These are phyloP conservation scores for Calonectria ilicicola DNA, from an alignment of 2,329 filamentous ascomycete species.

Conservation along the genomic window DNA sequence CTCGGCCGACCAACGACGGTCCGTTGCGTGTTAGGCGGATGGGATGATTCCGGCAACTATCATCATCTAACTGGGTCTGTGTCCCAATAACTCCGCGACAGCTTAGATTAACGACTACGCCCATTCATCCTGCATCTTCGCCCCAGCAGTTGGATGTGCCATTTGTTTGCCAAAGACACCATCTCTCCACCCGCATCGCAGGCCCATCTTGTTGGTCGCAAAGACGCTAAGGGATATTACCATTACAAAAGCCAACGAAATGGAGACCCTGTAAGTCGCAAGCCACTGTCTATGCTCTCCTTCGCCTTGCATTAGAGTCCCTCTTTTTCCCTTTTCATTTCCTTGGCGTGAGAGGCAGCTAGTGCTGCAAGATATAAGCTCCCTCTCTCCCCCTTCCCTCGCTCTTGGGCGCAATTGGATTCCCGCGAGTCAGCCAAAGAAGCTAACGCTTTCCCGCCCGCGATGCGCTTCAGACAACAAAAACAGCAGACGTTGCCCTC, in stretches of 20 bases:
- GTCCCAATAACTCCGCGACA: conserved; percentile 2
- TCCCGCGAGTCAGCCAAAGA: neutral
- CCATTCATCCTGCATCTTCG: neutral
- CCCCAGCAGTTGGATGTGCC: neutral
- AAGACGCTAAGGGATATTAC: conserved; percentile 5
- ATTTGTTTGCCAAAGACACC: neutral
- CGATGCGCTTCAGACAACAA: conserved; percentile 23
- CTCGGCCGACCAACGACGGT: conserved; percentile 13
- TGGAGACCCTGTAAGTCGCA: conserved; percentile 17
- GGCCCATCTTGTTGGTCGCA: neutral
- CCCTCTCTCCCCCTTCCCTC: too few relatives aligned
- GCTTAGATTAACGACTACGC: neutral
- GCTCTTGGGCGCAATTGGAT: neutral
- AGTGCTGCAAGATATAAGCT: neutral
- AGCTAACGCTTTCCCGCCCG: neutral
- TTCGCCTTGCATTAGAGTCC: neutral
- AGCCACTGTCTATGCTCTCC: neutral
- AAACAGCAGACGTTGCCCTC: conserved; percentile 50
- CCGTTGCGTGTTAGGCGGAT: neutral
- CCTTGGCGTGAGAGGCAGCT: neutral
- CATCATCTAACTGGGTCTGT: neutral
- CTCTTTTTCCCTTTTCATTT: neutral
- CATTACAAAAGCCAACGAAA: conserved; percentile 9
- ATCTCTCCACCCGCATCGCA: neutral
- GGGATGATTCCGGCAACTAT: neutral